Evolutionary conservation across 805 yeast species (phyloP), one percentile per base, ranked within the genome.

Genomic region (Wickerhamiella kurtzmanii): DNA sequence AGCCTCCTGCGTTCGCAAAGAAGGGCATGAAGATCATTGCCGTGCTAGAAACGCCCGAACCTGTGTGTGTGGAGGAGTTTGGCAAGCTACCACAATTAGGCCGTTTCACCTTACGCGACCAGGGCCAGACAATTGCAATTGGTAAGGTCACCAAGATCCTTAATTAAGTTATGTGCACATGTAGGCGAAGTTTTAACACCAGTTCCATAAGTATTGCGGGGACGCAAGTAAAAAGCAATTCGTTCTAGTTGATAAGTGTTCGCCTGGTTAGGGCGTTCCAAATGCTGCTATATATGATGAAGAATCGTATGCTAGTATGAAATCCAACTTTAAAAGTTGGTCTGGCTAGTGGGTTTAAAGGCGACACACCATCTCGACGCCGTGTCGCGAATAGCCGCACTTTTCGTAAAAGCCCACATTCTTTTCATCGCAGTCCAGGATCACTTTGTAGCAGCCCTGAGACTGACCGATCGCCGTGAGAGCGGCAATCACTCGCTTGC

Each of bases 11-110:
- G 44, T 92, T 87, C 66, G 99, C 97, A 53, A 92, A 89, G 70
- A 84, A 85, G 75, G 98, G 98, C 60, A 89, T 89, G 97, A 89
- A 86, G 79, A 77, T 92, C 58, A 88, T 92, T 64, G 98, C 96
- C 32, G 76, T 82, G 40, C 72, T 92, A 60, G 96, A 88, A 69
- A 72, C 87, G 16, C 71, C 78, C 41, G 87, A 79, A 57, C 89
- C 96, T 20, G 84, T 92, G 36, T 92, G 97, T 72, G 80, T 89
- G 45, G 99, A 92, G 71, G 80, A 94, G 41, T 92, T 82, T 65
- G 79, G 73, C 56, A 94, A 85, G 62, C 85, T 88, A 63, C 96
- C 89, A 56, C 97, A 92, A 69, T 75, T 92, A 60, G 99, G 98
- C 64, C 80, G 99, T 69, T 92, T 92, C 67, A 92, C 98, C 22